Percentiles rank a stretch among this genome's conserved stretches.
Conservation (phyloP, 768 basidiomycete genomes). For the Candolleomyces eurysporus region DNA sequence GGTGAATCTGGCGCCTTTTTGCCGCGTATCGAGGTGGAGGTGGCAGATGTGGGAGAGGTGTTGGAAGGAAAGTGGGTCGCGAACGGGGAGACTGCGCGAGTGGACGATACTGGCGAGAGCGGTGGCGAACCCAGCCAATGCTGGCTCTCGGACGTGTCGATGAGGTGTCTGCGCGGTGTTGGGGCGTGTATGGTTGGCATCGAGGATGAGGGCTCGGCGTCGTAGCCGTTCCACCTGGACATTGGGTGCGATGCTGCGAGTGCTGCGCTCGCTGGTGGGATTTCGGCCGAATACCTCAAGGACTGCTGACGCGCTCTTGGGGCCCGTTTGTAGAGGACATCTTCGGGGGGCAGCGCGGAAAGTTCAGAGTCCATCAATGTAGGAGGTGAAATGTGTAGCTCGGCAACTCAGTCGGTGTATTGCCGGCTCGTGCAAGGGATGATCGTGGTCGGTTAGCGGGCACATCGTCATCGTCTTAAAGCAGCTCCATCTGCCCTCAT, state of each 20-base stretch:
- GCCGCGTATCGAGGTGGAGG: neutral
- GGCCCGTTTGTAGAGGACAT: neutral
- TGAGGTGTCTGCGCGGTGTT: slow-evolving; percentile 61
- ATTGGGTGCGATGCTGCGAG: neutral
- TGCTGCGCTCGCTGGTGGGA: neutral
- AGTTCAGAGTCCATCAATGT: slow-evolving; percentile 1
- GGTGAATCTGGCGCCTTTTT: slow-evolving; percentile 9
- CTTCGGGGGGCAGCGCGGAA: slow-evolving; percentile 4
- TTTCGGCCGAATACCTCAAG: neutral
- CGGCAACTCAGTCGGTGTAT: slow-evolving; percentile 5
- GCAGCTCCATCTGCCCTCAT: neutral
- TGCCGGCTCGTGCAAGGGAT: neutral
- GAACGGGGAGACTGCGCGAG: slow-evolving; percentile 45
- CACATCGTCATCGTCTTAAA: too few relatives aligned
- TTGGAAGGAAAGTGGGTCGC: slow-evolving; percentile 19
- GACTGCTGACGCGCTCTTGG: neutral
- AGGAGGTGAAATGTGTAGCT: slow-evolving; percentile 3
- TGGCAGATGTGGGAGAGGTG: neutral
- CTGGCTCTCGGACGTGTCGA: slow-evolving; percentile 57
- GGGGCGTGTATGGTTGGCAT: slow-evolving; percentile 50
- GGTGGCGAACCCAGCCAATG: slow-evolving; percentile 54
- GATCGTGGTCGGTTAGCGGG: too few relatives aligned
- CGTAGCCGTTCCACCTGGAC: neutral
- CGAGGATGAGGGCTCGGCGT: neutral
- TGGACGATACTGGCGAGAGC: slow-evolving; percentile 41